Conservation (phyloP, 176 grass and related monocot genomes). For the Melocanna baccifera region DNA sequence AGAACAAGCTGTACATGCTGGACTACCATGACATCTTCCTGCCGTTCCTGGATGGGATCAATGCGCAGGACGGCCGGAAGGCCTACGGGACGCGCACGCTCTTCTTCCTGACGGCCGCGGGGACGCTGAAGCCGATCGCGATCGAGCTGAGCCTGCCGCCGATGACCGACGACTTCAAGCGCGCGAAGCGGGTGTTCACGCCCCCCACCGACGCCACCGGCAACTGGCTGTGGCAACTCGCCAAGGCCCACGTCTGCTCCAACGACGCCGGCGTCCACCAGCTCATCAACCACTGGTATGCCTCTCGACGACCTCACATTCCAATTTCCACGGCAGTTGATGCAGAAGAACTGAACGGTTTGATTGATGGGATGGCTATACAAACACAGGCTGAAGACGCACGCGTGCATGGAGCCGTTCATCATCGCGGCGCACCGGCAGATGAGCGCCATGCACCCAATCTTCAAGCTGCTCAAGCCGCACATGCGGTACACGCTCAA, state of each 20-base stretch:
- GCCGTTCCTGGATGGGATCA: constrained; percentile 83
- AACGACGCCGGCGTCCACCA: constrained; percentile 95
- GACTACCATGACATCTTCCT: constrained; percentile 90
- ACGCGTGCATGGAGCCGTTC: constrained; percentile 92
- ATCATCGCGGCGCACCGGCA: constrained; percentile 80
- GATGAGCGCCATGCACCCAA: constrained; percentile 86
- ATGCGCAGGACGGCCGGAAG: constrained; percentile 79
- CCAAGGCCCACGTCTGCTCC: constrained; percentile 96
- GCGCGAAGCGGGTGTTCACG: constrained; percentile 81
- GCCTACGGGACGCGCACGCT: constrained; percentile 87
- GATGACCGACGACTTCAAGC: constrained; percentile 44
- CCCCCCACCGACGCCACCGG: constrained; percentile 78
- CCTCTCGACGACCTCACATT: neutral
- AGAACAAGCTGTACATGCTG: constrained; percentile 68
- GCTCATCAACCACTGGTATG: constrained; percentile 88
- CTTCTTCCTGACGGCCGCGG: constrained; percentile 67
- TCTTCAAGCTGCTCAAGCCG: constrained; percentile 90
- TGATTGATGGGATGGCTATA: neutral
- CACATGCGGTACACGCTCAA: constrained; percentile 93
- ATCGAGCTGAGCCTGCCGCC: constrained; percentile 87
- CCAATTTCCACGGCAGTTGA: neutral
- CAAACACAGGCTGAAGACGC: constrained; percentile 67
- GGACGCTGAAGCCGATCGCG: constrained; percentile 81
- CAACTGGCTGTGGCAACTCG: constrained; percentile 94
- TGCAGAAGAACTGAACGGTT: neutral